Base-by-base conservation (phyloP, 108 stramenopile species). In the Fragilariopsis cylindrus region DNA sequence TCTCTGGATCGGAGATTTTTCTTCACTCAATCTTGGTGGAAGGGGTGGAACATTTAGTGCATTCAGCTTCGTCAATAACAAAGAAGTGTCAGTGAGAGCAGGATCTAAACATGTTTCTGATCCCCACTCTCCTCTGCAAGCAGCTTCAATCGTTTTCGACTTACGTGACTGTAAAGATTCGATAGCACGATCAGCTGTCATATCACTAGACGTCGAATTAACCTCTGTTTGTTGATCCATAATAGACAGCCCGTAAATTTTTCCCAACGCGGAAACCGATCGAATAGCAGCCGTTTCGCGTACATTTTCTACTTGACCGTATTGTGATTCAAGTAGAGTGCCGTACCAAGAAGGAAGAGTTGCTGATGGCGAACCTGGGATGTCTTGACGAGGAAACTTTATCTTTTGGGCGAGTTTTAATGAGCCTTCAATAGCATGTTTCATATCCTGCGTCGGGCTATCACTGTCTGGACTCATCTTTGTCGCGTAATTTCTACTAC, bases 101-200 rank as follows among this genome's bases (percentile, higher is more conserved):
- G 90, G 89, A 72, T 94, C 89, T 16, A 92, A 74, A 45, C 74
- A 54, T 60, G 85, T 70, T 69, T 89, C 83, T 7, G 92, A 80
- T 46, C 91, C 92, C 93, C 92, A 96, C 81, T 91, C 85, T 1
- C 96, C 96, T 48, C 64, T 68, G 47, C 80, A 79, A 18, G 89
- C 89, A 12, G 84, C 85, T 48, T 88, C 88, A 15, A 93, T 78
- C 42, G 67, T 57, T 64, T 81, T 74, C 3, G 87, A 79, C 72
- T 85, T 72, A 30, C 70, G 54, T 16, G 77, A 76, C 11, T 55
- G 19, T 44, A 72, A 48, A 12, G 73, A 13, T 50, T 52, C n/a
- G 11, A 48, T 44, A 15, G 70, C 65, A 4, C 44, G 7, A 7
- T 73, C 72, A 4, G 44, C 62, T 5, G 76, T 67, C 15, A 68